Base-by-base conservation (phyloP, 495 filamentous ascomycete species). In the Tricharina praecox region DNA sequence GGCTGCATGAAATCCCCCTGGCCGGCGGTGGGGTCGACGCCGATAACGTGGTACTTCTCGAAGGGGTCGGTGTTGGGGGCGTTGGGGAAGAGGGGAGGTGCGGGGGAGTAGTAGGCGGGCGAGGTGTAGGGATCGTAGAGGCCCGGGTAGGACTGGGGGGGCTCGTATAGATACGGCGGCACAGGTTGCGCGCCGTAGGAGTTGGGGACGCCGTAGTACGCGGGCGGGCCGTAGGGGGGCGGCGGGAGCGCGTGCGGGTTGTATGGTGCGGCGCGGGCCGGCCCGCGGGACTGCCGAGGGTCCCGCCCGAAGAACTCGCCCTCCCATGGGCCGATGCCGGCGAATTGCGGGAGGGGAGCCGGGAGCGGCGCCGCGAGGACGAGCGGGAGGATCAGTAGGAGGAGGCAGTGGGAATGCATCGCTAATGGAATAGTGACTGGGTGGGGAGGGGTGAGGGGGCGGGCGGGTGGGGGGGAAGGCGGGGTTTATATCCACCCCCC, bases 301-400 rank as follows among this genome's bases (percentile, higher is more conserved):
- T 51, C 44, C 10, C 50, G 33, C 19, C 47, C 39, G 45, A 59
- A 59, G 48, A 54, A 54, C 3, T 33, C 26, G 24, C 41, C 55
- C n/a, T 28, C 20, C 55, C 55, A 58, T 10, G 43, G 51, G 4
- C 47, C 30, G 10, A 35, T 33, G 18, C 43, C 50, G 19, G 45
- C 36, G 18, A 23, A 33, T 15, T 50, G 50, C 4, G 54, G 37
- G 0, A 30, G 5, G 13, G 54, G 55, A 9, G 35, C 33, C 2
- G 50, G 49, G 16, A 58, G 23, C 0, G 26, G 54, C 32, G 45
- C 19, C 2, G 41, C 10, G 34, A 38, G 40, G 26, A 58, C n/a
- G 16, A 15, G 23, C 13, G 13, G 19, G 30, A 47, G 24, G 41
- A 43, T 18, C 7, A 50, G 42, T 4, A 43, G 39, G 23, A 32